A percentile compares a stretch with the other conserved stretches of the same genome.
phyloP scores from a whole-genome alignment of 2,329 filamentous ascomycete genomes.

The Apiospora rasikravindrae region DNA sequence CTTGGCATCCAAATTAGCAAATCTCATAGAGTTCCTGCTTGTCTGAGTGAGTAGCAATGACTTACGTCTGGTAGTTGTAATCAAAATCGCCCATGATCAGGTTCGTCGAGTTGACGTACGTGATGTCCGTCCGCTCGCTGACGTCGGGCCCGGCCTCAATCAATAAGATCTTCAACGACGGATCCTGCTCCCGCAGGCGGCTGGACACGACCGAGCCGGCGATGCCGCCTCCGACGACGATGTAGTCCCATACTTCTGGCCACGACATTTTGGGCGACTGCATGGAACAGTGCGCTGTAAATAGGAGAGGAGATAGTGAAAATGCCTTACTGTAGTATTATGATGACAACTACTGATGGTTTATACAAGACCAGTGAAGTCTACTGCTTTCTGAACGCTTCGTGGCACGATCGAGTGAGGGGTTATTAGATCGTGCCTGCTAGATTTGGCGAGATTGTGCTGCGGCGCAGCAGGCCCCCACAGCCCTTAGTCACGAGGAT shows the following conservation, averaged over 20 bases:
- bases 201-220: conserved; percentile 33
- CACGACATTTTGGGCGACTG: too few species aligned
- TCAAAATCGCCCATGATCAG: conserved; percentile 32
- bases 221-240: conserved; percentile 35
- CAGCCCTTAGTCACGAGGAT: too few species aligned
- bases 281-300: too few species aligned
- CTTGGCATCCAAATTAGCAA: background rate
- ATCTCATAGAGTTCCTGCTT: background rate
- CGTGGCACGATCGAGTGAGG: too few species aligned
- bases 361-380: too few species aligned
- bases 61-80: conserved; percentile 31
- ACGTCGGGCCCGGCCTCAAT: conserved; percentile 34
- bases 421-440: too few species aligned
- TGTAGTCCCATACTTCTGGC: conserved; percentile 27
- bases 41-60: conserved; percentile 23
- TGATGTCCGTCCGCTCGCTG: conserved; percentile 27
- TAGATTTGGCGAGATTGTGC: too few species aligned
- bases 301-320: too few species aligned
- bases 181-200: conserved; percentile 30
- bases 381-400: too few species aligned
- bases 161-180: conserved; percentile 30
- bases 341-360: too few species aligned
- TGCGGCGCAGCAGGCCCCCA: too few species aligned
- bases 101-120: conserved; percentile 31
- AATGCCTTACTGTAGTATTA: too few species aligned